Percentiles rank a stretch among this genome's conserved stretches.
Evolutionary conservation across 345 rosid genomes (phyloP).

Genomic region (Arabidopsis thaliana): TAIR10.1 NC_003070.9:4423501-4424000

Average conservation of each 20-base stretch:
- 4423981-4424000: conserved; percentile 53
- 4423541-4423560: not conserved
- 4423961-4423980: conserved; percentile 63
- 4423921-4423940: conserved; percentile 70
- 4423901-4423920: conserved; percentile 63
- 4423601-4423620: not conserved
- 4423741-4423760: conserved; percentile 61
- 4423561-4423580: not conserved
- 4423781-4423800: conserved; percentile 53
- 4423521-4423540: too few species aligned
- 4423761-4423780: conserved; percentile 59
- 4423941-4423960: conserved; percentile 67
- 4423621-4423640: too few species aligned
- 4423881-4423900: conserved; percentile 59
- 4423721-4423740: conserved; percentile 60
- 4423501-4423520: too few species aligned
- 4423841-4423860: conserved; percentile 61
- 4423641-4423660: not conserved
- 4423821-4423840: conserved; percentile 41
- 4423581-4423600: not conserved
- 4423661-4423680: not conserved
- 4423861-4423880: conserved; percentile 57
- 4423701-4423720: conserved; percentile 9
- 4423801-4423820: conserved; percentile 49
- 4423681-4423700: not conserved